Conservation (phyloP, 2,329 filamentous ascomycete species). For the Microsporum canis region DNA sequence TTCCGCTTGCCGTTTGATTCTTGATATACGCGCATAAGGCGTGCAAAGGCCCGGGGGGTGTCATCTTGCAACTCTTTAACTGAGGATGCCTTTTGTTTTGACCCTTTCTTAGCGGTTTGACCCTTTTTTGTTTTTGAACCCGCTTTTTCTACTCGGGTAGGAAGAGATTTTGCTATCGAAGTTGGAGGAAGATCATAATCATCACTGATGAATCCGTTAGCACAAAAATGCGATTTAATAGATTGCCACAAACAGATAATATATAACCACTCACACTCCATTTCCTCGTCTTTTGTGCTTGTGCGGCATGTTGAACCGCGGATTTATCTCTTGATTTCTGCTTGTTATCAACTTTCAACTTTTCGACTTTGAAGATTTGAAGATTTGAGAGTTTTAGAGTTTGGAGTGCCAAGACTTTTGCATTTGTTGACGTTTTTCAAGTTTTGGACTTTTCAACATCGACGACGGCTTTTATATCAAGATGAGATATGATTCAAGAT, state of each 20-base stretch:
- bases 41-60: conserved; percentile 75
- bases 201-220: conserved; percentile 24
- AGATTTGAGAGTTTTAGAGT: not conserved
- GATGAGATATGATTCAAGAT: too few relatives aligned
- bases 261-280: conserved; percentile 37
- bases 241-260: conserved; percentile 11
- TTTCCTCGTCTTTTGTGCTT: conserved; percentile 62
- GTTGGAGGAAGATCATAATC: conserved; percentile 50
- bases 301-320: conserved; percentile 55
- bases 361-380: conserved; percentile 10
- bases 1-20: not conserved
- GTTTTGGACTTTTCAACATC: not conserved
- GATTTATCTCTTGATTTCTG: not conserved
- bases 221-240: conserved; percentile 1
- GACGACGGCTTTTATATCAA: not conserved
- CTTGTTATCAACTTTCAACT: not conserved
- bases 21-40: conserved; percentile 54
- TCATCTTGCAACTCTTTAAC: conserved; percentile 48
- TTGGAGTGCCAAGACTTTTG: not conserved
- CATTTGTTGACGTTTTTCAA: not conserved
- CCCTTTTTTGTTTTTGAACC: conserved; percentile 30
- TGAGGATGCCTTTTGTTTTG: conserved; percentile 22
- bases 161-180: conserved; percentile 48
- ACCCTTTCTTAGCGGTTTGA: conserved; percentile 23
- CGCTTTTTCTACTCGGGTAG: conserved; percentile 35